Evolutionary conservation across 2,329 filamentous ascomycete species (phyloP).

Genomic region (Lecanicillium sp.): DNA sequence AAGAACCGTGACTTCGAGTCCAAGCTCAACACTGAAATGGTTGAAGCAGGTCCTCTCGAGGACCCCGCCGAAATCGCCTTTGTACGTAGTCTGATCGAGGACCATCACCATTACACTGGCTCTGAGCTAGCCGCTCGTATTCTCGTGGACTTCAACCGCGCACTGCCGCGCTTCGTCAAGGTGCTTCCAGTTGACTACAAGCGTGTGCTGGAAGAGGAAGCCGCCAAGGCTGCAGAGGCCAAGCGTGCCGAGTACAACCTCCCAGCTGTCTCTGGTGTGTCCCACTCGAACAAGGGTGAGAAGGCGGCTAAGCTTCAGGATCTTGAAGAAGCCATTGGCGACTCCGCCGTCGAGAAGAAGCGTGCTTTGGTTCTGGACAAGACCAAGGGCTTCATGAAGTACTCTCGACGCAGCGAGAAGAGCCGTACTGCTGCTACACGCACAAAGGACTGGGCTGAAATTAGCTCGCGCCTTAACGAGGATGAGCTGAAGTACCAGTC

Average conservation of each 20-base stretch:
- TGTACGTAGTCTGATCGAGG: conserved; percentile 84
- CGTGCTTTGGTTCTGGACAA: conserved; percentile 91
- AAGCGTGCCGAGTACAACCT: conserved; percentile 80
- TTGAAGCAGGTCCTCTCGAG: conserved; percentile 76
- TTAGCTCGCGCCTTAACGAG: conserved; percentile 79
- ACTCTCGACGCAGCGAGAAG: conserved; percentile 85
- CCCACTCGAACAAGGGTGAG: conserved; percentile 49
- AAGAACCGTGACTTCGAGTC: conserved; percentile 81
- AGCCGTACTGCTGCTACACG: conserved; percentile 79
- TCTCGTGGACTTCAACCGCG: conserved; percentile 89
- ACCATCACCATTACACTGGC: conserved; percentile 96
- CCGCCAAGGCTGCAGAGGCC: conserved; percentile 73
- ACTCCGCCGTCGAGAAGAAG: conserved; percentile 81
- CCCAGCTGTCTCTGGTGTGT: conserved; percentile 63
- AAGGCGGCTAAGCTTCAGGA: conserved; percentile 68
- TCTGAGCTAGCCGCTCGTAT: conserved; percentile 91
- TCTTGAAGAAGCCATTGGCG: conserved; percentile 85
- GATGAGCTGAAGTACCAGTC: conserved; percentile 96
- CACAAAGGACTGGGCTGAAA: conserved; percentile 88
- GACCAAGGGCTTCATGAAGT: conserved; percentile 96
- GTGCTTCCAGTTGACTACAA: conserved; percentile 94
- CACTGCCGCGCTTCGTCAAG: conserved; percentile 85
- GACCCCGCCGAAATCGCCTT: conserved; percentile 86
- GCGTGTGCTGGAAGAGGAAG: conserved; percentile 80
- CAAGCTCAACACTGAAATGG: conserved; percentile 97